Conservation (phyloP, 1,139 yeast genomes). For the Candida buenavistaensis region DNA sequence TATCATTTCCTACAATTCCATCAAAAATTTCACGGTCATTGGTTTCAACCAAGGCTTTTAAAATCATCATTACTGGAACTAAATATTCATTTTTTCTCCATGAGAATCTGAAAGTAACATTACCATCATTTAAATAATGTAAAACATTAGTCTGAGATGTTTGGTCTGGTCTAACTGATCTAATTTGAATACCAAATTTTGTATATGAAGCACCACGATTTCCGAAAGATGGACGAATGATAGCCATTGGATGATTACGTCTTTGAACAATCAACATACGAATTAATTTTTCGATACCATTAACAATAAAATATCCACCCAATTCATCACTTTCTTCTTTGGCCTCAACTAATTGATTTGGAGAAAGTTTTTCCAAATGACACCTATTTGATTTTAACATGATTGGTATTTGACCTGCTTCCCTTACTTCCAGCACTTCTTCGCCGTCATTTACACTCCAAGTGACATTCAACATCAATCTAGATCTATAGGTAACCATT, state of each 20-base stretch:
- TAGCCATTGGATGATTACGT: slow-evolving; percentile 97
- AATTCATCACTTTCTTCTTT: slow-evolving; percentile 94
- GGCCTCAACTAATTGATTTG: slow-evolving; percentile 71
- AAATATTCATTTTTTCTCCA: slow-evolving; percentile 96
- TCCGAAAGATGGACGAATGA: slow-evolving; percentile 89
- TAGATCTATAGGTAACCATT: slow-evolving; percentile 71
- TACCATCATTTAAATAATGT: slow-evolving; percentile 94
- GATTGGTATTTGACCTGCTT: slow-evolving; percentile 88
- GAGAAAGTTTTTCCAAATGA: slow-evolving; percentile 80
- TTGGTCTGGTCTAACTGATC: slow-evolving; percentile 95
- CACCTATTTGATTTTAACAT: slow-evolving; percentile 92
- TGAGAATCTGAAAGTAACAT: slow-evolving; percentile 91
- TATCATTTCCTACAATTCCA: slow-evolving; percentile 90
- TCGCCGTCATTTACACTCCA: slow-evolving; percentile 90
- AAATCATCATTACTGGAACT: slow-evolving; percentile 89
- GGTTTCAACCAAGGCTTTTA: slow-evolving; percentile 87
- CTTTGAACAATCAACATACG: slow-evolving; percentile 98
- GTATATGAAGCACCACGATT: slow-evolving; percentile 93
- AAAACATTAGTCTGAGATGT: slow-evolving; percentile 95
- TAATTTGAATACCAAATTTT: slow-evolving; percentile 87
- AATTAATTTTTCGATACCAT: slow-evolving; percentile 93
- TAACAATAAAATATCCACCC: slow-evolving; percentile 95
- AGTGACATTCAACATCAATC: slow-evolving; percentile 70
- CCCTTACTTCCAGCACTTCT: slow-evolving; percentile 77
- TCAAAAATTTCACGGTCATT: slow-evolving; percentile 95